Conservation (phyloP, 2,329 filamentous ascomycete genomes). For the Phyllosticta citrichinensis region DNA sequence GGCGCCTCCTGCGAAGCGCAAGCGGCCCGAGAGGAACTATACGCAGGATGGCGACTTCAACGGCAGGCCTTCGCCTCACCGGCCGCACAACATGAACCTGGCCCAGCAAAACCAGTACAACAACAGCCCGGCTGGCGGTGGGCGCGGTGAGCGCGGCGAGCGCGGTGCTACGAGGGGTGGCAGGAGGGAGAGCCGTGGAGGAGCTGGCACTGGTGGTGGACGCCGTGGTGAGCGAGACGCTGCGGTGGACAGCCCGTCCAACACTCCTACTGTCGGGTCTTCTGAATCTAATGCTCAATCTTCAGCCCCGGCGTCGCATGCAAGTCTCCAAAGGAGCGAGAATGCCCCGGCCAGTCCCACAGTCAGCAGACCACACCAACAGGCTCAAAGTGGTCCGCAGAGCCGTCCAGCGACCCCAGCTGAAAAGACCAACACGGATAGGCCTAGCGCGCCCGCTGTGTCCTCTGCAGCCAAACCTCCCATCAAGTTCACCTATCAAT, state of each 20-base stretch:
- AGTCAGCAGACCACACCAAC: conserved; percentile 12
- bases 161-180: neutral
- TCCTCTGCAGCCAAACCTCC: neutral
- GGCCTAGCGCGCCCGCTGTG: neutral
- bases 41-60: conserved; percentile 28
- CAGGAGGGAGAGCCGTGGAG: conserved; percentile 19
- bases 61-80: conserved; percentile 39
- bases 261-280: neutral
- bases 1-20: conserved; percentile 48
- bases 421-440: conserved; percentile 14
- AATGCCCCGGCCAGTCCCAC: conserved; percentile 3
- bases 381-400: conserved; percentile 6
- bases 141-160: conserved; percentile 7
- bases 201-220: conserved; percentile 15
- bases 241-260: neutral
- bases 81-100: conserved; percentile 40
- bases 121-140: conserved; percentile 1
- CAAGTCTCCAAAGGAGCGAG: neutral
- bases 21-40: conserved; percentile 39
- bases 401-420: conserved; percentile 12
- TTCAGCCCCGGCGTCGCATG: conserved; percentile 4
- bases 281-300: conserved; percentile 9
- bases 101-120: conserved; percentile 40
- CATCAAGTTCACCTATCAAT: conserved; percentile 57
- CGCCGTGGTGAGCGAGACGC: conserved; percentile 8